Base-by-base conservation (phyloP, 2,329 filamentous ascomycete genomes). In the Aureobasidium sp. region DNA sequence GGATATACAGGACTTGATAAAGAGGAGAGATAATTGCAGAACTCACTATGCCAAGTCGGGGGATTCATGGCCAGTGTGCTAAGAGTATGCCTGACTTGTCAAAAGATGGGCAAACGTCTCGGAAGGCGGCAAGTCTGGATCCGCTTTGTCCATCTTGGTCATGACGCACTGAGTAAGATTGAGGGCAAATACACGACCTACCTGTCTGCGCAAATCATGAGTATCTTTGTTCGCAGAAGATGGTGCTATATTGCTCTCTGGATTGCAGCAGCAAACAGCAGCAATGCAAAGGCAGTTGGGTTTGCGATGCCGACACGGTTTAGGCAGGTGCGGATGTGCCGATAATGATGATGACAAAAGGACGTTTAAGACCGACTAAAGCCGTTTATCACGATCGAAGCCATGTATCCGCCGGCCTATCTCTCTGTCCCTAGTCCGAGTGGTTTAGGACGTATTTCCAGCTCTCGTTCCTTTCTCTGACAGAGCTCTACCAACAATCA, bases 311-410 rank as follows among this genome's bases (percentile, higher is more conserved):
- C 34, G 9, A 27, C 21, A 54, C 36, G 15, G 8, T 11, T 54
- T 42, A 54, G 50, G 50, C 50, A 54, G 50, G 50, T 54, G 50
- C 50, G 36, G 27, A 54, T 52, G 48, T 21, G 21, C 29, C 47
- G 47, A 49, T 49, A 42, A 54, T 42, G 37, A 44, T 57, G 39
- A 57, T 55, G 52, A 55, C 52, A 55, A 44, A 54, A 55, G 37
- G 27, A 36, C n/a, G 16, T 21, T 36, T 57, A 57, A 44, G 1
- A 11, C 53, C 53, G 53, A 21, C 25, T 36, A 57, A 57, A 41
- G 41, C 53, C 53, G 53, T 44, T 34, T 57, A 45, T 57, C 50
- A 42, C 9, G 25, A 54, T 36, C 5, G 11, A 30, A 39, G 16
- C 11, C 21, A n/a, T 10, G 3, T 16, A 44, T 21, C 52, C 50